Base-by-base conservation (phyloP, 2,329 filamentous ascomycete genomes). In the Alternaria novae-zelandiae region DNA sequence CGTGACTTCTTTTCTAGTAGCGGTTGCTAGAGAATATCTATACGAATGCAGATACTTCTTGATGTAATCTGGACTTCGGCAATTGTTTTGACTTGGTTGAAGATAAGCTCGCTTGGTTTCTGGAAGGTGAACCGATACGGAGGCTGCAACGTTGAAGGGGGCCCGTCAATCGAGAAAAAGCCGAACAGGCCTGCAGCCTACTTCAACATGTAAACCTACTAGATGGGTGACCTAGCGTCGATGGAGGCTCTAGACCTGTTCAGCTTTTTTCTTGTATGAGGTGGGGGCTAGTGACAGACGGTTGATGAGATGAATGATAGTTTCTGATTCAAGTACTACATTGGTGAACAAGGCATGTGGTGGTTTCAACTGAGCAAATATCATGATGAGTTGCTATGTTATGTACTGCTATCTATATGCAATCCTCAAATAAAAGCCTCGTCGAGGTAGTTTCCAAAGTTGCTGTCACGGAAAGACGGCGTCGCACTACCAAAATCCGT, bases 401-500 rank as follows among this genome's bases (percentile, higher is more conserved):
- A 12, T 1, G 21, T 25, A 32, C 20, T 9, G 20, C 13, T 53
- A 12, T 53, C 4, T 17, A 41, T 9, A 13, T 20, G 3, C 3
- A 21, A 5, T 2, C 20, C 30, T 45, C 59, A 70, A 15, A 68
- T 63, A 54, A 68, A 73, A 9, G 74, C 74, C 41, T 74, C 54
- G 1, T 61, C 74, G n/a, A 87, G 67, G 67, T 86, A 86, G 4
- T 54, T 78, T n/a, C 75, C 68, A 64, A 84, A 85, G n/a, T 82
- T 83, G 2, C 65, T 69, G 67, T 86, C 81, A 65, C 82, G 82
- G 61, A 86, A 85, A 5, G 83, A 82, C 51, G 85, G 83, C 61
- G 79, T 85, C 4, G 81, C 84, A 53, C 60, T 58, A 1, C 81
- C 84, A 68, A 85, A 86, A 64, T 85, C 80, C 8, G 83, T 83